A percentile compares a stretch with the other conserved stretches of the same genome.
Evolutionary conservation across 805 yeast species (phyloP).

Genomic region (Metschnikowia lunata): DNA sequence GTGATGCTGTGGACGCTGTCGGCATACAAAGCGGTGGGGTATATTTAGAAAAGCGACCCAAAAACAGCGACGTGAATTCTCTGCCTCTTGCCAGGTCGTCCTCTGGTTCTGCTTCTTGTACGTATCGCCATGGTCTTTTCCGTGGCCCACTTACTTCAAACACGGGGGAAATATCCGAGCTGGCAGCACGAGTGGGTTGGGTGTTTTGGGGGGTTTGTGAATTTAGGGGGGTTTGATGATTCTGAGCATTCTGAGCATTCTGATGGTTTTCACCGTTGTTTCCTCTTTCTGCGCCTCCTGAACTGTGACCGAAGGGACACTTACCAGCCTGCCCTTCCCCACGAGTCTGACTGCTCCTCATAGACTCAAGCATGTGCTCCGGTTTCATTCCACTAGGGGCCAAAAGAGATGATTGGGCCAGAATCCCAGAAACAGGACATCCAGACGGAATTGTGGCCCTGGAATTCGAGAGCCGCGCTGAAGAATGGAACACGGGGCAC

Average conservation of each 20-base stretch:
- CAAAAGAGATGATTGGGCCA: background rate
- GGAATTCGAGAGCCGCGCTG: background rate
- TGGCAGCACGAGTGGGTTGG: background rate
- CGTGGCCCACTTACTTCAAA: background rate
- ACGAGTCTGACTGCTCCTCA: background rate
- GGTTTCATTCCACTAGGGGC: slow-evolving; percentile 1
- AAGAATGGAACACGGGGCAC: slow-evolving; percentile 18
- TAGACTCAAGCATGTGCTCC: background rate
- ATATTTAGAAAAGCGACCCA: slow-evolving; percentile 3
- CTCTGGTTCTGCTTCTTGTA: background rate
- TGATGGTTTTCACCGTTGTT: background rate
- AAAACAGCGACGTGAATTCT: slow-evolving; percentile 1
- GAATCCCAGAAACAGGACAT: slow-evolving; percentile 1
- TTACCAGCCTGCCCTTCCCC: background rate
- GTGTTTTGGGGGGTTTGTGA: background rate
- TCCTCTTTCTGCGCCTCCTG: background rate
- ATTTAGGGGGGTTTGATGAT: too few species aligned
- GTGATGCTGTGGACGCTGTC: background rate
- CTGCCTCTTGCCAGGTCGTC: background rate
- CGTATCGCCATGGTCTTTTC: slow-evolving; percentile 1
- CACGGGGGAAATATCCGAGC: too few species aligned
- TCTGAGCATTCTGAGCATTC: too few species aligned
- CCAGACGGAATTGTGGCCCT: background rate
- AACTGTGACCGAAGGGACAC: slow-evolving; percentile 4
- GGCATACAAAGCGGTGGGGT: slow-evolving; percentile 11